These are phyloP conservation scores for Remersonia thermophila DNA, from an alignment of 2,329 filamentous ascomycete genomes.

Conservation along the genomic window DNA sequence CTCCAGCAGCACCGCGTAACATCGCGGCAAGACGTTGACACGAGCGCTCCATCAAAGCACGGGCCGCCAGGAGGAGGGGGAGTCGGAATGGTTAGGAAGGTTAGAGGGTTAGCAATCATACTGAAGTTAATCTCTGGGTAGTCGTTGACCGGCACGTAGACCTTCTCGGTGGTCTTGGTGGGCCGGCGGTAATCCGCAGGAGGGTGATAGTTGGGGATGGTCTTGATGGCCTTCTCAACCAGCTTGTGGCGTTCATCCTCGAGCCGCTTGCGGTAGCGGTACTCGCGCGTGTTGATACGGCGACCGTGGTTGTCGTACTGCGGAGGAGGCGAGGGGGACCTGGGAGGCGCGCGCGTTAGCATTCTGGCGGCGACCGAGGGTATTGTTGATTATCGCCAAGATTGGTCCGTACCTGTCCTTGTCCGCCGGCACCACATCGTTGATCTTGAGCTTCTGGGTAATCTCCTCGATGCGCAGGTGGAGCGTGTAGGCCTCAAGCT, in stretches of 20 bases:
- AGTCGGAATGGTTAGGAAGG: constrained; percentile 50
- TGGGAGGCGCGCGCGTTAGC: constrained; percentile 30
- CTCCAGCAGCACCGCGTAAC: constrained; percentile 22
- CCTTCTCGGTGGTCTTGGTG: constrained; percentile 99
- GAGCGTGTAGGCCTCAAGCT: constrained; percentile 92
- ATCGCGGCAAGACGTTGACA: constrained; percentile 19
- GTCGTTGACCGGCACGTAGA: constrained; percentile 99
- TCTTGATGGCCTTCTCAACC: constrained; percentile 98
- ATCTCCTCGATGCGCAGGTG: constrained; percentile 98
- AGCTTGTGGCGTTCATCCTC: constrained; percentile 98
- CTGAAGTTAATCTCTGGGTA: constrained; percentile 99
- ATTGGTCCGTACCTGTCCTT: constrained; percentile 65
- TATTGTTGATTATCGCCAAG: too few species aligned
- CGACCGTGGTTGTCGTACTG: constrained; percentile 99
- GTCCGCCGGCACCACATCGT: constrained; percentile 95
- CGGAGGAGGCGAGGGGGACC: constrained; percentile 87
- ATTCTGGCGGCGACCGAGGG: constrained; percentile 1
- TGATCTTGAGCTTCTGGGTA: constrained; percentile 96
- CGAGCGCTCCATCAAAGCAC: constrained; percentile 2
- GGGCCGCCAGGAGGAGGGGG: constrained; percentile 18
- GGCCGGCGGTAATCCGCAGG: constrained; percentile 96
- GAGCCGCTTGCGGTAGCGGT: constrained; percentile 92
- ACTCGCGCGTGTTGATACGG: constrained; percentile 98
- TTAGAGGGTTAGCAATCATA: constrained; percentile 99
- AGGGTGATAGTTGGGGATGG: constrained; percentile 97